These are phyloP conservation scores for Penicillium italicum DNA, from an alignment of 2,329 filamentous ascomycete genomes.

Conservation along the genomic window DNA sequence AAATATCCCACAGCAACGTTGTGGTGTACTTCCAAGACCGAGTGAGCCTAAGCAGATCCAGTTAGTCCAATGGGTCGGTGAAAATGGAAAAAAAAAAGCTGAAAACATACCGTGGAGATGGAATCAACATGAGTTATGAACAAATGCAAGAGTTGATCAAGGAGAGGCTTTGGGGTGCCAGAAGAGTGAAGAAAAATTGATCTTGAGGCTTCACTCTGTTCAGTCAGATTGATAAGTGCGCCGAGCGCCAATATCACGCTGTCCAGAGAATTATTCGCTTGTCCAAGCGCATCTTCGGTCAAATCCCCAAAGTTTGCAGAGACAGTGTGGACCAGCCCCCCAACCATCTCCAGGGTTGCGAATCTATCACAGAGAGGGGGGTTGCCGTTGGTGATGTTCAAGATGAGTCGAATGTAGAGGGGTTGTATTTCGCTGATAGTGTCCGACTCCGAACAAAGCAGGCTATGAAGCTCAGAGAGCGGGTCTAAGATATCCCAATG, in stretches of 20 bases:
- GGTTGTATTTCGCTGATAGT: constrained; percentile 28
- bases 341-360: constrained; percentile 44
- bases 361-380: constrained; percentile 65
- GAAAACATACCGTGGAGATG: constrained; percentile 61
- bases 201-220: constrained; percentile 66
- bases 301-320: constrained; percentile 32
- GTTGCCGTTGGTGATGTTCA: constrained; percentile 85
- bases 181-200: constrained; percentile 44
- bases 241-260: constrained; percentile 74
- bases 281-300: constrained; percentile 28
- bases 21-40: constrained; percentile 65
- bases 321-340: constrained; percentile 37
- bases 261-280: constrained; percentile 61
- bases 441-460: constrained; percentile 33
- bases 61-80: constrained; percentile 10
- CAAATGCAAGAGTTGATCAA: constrained; percentile 59
- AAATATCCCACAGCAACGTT: constrained; percentile 86
- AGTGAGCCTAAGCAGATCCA: constrained; percentile 44
- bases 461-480: constrained; percentile 36
- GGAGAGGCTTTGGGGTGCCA: constrained; percentile 41
- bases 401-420: constrained; percentile 63
- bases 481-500: constrained; percentile 28
- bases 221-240: constrained; percentile 81
- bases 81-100: background rate
- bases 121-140: constrained; percentile 66